Conservation (phyloP, 257 asterid species). For the Solanum peruvianum region DNA sequence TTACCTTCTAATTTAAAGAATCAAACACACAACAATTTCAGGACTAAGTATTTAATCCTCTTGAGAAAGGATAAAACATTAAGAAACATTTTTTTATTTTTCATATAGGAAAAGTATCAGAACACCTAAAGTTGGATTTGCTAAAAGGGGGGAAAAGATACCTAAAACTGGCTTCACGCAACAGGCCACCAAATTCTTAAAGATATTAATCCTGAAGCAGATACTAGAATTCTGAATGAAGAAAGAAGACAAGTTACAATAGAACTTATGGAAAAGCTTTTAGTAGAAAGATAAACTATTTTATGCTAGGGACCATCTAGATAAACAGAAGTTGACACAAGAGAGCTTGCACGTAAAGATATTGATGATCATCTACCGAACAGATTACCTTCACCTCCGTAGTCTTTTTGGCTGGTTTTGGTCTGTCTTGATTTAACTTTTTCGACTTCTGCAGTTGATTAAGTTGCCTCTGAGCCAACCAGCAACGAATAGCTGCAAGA, state of each 20-base stretch:
- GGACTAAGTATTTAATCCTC: neutral
- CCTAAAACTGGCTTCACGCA: conserved; percentile 6
- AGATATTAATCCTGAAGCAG: conserved; percentile 4
- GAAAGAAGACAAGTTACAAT: neutral
- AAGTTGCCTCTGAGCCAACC: conserved; percentile 55
- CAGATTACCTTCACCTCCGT: conserved; percentile 47
- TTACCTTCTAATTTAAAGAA: neutral
- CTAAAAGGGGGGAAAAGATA: neutral
- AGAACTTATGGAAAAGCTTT: neutral
- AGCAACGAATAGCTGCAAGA: conserved; percentile 65
- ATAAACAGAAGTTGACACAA: neutral
- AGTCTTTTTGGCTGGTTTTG: conserved; percentile 27
- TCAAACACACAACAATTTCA: neutral
- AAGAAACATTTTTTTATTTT: neutral
- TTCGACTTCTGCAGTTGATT: conserved; percentile 23
- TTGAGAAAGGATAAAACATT: neutral
- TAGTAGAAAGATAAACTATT: neutral
- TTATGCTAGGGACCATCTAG: neutral
- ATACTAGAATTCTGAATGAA: neutral
- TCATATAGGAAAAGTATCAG: neutral
- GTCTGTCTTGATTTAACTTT: conserved; percentile 14
- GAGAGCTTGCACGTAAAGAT: neutral
- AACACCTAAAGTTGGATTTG: neutral
- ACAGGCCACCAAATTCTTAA: conserved; percentile 1
- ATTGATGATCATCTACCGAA: neutral